These are phyloP conservation scores for Cicer judaicum DNA, from an alignment of 306 rosid species.

Conservation along the genomic window DNA sequence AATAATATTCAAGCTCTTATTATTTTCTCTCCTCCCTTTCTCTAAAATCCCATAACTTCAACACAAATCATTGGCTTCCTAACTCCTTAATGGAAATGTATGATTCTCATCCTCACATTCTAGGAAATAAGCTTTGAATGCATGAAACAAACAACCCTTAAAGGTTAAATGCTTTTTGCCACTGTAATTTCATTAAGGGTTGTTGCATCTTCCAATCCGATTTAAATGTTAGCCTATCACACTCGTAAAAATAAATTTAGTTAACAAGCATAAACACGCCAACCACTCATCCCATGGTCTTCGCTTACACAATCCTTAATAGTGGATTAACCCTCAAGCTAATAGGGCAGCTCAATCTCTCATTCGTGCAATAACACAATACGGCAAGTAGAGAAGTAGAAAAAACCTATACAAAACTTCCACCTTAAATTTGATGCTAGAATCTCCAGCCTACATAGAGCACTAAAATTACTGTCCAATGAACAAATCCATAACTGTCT, in stretches of 20 bases:
- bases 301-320: neutral
- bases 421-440: neutral
- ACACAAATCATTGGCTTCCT: too few relatives aligned
- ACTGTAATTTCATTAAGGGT: slow-evolving; percentile 5
- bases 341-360: slow-evolving; percentile 1
- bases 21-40: too few relatives aligned
- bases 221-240: neutral
- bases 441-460: slow-evolving; percentile 1
- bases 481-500: slow-evolving; percentile 25
- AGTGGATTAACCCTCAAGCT: neutral
- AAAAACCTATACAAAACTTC: slow-evolving; percentile 12
- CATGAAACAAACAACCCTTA: neutral
- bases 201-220: slow-evolving; percentile 21
- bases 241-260: neutral
- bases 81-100: too few relatives aligned
- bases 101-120: too few relatives aligned
- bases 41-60: too few relatives aligned
- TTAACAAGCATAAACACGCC: neutral
- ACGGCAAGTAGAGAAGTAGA: neutral
- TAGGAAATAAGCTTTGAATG: neutral
- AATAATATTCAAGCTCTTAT: too few relatives aligned
- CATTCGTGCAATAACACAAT: neutral
- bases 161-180: slow-evolving; percentile 22
- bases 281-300: neutral
- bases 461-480: slow-evolving; percentile 2